These are phyloP conservation scores for Vigna unguiculata DNA, from an alignment of 306 rosid species.

Conservation along the genomic window DNA sequence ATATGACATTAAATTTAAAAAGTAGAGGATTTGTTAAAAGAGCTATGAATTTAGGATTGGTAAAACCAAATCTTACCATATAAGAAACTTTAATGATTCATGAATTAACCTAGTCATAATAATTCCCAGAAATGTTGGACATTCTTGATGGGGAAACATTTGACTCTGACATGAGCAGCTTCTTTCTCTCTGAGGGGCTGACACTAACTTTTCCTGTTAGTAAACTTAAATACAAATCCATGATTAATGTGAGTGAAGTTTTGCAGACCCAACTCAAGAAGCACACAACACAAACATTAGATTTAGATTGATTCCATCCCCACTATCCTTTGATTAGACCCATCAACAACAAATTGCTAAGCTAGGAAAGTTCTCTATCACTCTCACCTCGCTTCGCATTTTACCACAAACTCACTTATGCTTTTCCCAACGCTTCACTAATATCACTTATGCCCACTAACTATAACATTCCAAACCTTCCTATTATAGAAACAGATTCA, in stretches of 20 bases:
- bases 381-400: conserved; percentile 15
- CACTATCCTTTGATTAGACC: conserved; percentile 40
- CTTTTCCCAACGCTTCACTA: conserved; percentile 13
- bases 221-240: neutral
- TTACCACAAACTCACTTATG: conserved; percentile 24
- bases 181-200: conserved; percentile 20
- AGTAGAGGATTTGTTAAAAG: neutral
- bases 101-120: conserved; percentile 8
- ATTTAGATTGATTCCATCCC: conserved; percentile 32
- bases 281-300: neutral
- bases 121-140: neutral
- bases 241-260: neutral
- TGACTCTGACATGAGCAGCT: neutral
- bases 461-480: conserved; percentile 40
- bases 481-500: neutral
- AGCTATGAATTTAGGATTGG: neutral
- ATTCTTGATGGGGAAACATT: conserved; percentile 26
- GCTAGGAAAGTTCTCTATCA: conserved; percentile 36
- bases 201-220: neutral
- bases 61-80: neutral
- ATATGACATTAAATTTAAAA: too few relatives aligned
- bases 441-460: conserved; percentile 20
- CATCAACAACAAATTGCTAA: conserved; percentile 31
- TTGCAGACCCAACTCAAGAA: neutral
- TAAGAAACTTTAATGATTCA: conserved; percentile 2